Conservation (phyloP, 1,284 basidiomycete species). For the Boletus nobilissimus region DNA sequence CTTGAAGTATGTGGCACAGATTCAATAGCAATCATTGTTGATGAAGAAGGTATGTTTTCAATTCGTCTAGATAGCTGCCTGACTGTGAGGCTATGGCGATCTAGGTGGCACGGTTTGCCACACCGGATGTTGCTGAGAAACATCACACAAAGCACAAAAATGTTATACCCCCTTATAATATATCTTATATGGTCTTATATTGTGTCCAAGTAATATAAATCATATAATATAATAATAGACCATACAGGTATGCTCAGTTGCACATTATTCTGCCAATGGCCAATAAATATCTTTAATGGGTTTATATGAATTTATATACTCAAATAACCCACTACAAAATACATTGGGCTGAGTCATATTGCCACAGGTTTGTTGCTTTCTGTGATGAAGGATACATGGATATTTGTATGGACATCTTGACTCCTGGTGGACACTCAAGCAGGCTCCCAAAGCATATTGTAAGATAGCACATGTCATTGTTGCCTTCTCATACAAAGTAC, state of each 20-base stretch:
- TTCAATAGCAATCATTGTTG: slow-evolving; percentile 65
- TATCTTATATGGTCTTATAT: too few relatives aligned
- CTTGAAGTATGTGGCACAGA: slow-evolving; percentile 62
- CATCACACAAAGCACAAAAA: too few relatives aligned
- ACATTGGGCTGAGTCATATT: too few relatives aligned
- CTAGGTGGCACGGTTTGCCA: slow-evolving; percentile 55
- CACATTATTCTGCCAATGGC: too few relatives aligned
- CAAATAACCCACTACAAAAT: too few relatives aligned
- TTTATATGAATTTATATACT: too few relatives aligned
- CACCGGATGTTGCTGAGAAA: slow-evolving; percentile 70
- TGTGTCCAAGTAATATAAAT: too few relatives aligned
- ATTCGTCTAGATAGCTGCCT: background rate
- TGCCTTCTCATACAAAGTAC: background rate
- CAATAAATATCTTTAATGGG: too few relatives aligned
- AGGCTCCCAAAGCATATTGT: slow-evolving; percentile 68
- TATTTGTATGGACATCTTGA: slow-evolving; percentile 61
- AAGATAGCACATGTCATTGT: slow-evolving; percentile 19
- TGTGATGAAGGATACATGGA: slow-evolving; percentile 74
- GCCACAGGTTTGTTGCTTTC: too few relatives aligned
- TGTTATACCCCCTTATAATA: too few relatives aligned
- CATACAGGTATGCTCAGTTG: too few relatives aligned
- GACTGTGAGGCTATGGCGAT: slow-evolving; percentile 44
- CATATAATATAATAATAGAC: too few relatives aligned
- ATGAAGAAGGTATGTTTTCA: slow-evolving; percentile 53
- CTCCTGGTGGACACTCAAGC: slow-evolving; percentile 76